Conservation (phyloP, 31 red algal species). For the Asparagopsis taxiformis region DNA sequence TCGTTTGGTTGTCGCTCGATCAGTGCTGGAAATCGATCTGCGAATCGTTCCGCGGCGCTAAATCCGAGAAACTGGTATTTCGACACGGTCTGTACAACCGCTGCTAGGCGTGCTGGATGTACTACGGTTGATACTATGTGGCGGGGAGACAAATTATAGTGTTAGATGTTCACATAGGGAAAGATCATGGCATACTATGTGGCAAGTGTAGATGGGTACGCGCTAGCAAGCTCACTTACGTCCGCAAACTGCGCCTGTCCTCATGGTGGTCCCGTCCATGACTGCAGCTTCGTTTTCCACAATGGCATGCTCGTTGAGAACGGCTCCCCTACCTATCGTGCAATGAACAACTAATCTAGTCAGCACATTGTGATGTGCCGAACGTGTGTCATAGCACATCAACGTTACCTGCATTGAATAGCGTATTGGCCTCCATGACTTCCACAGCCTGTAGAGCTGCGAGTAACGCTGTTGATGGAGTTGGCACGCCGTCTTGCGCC, state of each 20-base stretch:
- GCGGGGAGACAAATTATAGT: too few relatives aligned
- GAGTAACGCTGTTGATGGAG: slow-evolving; percentile 30
- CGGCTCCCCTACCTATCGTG: slow-evolving; percentile 21
- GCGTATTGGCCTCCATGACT: slow-evolving; percentile 38
- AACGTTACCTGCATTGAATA: slow-evolving; percentile 65
- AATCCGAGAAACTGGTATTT: slow-evolving; percentile 63
- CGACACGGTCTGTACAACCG: slow-evolving; percentile 26
- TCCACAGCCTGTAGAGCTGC: slow-evolving; percentile 61
- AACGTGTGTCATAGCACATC: neutral
- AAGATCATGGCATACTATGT: too few relatives aligned
- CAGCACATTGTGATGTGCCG: too few relatives aligned
- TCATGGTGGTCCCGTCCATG: slow-evolving; percentile 77
- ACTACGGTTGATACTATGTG: slow-evolving; percentile 47
- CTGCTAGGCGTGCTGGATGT: slow-evolving; percentile 65
- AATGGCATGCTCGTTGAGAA: slow-evolving; percentile 45
- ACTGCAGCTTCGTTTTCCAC: slow-evolving; percentile 88
- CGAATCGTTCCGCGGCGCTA: slow-evolving; percentile 44
- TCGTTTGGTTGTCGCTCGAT: slow-evolving; percentile 33
- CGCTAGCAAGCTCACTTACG: slow-evolving; percentile 13
- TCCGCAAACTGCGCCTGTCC: slow-evolving; percentile 70
- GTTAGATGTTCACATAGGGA: too few relatives aligned
- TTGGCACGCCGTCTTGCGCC: slow-evolving; percentile 2
- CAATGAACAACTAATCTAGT: neutral
- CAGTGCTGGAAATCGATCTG: slow-evolving; percentile 22
- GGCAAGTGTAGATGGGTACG: neutral